Percentiles rank a stretch among this genome's conserved stretches.
phyloP scores from a whole-genome alignment of 177 flowering plant species.

The Vitis hybrid region DNA sequence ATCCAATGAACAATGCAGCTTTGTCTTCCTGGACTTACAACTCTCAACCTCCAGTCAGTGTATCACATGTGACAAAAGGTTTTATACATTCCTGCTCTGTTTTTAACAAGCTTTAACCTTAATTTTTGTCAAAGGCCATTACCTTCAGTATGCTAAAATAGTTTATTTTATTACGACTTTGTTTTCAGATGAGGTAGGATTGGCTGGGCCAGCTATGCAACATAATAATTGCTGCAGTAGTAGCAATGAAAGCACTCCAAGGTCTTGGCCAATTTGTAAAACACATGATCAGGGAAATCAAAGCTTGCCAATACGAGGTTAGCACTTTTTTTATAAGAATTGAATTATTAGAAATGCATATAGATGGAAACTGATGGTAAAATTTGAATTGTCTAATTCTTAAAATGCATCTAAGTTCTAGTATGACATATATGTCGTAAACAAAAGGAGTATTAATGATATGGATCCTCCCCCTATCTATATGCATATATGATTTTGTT shows the following conservation, averaged over 20 bases:
- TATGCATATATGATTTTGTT: too few species aligned
- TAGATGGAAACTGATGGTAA: not conserved
- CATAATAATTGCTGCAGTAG: conserved; percentile 48
- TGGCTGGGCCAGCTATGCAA: conserved; percentile 33
- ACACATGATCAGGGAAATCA: conserved; percentile 36
- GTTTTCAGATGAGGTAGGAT: conserved; percentile 42
- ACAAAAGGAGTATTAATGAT: too few species aligned
- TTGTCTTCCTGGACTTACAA: conserved; percentile 56
- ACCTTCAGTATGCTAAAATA: not conserved
- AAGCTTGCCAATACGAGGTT: conserved; percentile 47
- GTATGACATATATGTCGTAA: not conserved
- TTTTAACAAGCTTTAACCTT: not conserved
- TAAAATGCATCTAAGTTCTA: not conserved
- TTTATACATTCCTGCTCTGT: conserved; percentile 4
- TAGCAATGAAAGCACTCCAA: conserved; percentile 62
- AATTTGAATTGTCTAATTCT: too few species aligned
- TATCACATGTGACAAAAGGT: conserved; percentile 53
- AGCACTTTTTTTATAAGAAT: not conserved
- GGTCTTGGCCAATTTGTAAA: conserved; percentile 38
- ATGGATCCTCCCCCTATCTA: too few species aligned
- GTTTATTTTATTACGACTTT: not conserved
- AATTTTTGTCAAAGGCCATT: not conserved
- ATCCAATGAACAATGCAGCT: conserved; percentile 38
- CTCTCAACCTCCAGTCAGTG: conserved; percentile 38
- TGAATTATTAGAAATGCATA: too few species aligned